Conservation (phyloP, 129 eudicot species). For the Rutidosis leptorrhynchoides region DNA sequence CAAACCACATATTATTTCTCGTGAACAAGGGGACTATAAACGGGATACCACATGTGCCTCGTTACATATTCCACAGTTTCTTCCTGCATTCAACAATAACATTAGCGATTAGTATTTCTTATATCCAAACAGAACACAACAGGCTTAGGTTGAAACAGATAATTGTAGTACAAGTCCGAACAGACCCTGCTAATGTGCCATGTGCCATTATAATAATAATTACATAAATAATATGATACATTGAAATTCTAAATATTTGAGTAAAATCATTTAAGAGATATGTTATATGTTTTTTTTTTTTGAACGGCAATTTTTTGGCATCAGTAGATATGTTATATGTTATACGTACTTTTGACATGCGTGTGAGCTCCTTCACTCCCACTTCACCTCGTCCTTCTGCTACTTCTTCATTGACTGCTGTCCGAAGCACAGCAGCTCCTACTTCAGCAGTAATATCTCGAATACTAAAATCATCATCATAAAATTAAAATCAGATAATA, state of each 20-base stretch:
- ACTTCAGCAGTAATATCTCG: conserved; percentile 94
- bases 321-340: no score
- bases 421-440: conserved; percentile 84
- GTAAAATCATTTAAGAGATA: background rate
- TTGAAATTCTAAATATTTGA: background rate
- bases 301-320: no score
- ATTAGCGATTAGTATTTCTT: background rate
- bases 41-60: conserved; percentile 85
- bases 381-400: conserved; percentile 91
- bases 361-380: conserved; percentile 64
- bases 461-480: conserved; percentile 71
- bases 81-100: conserved; percentile 54
- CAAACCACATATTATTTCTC: conserved; percentile 58
- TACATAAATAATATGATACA: background rate
- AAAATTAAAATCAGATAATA: conserved; percentile 7
- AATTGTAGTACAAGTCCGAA: no score
- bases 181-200: background rate
- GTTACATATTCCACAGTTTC: conserved; percentile 61
- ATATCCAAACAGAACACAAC: no score
- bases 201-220: no score
- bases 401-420: conserved; percentile 70
- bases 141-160: no score
- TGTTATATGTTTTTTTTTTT: no score
- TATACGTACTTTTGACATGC: conserved; percentile 85
- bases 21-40: conserved; percentile 94